Base-by-base conservation (phyloP, 1,284 basidiomycete genomes). In the Lignosus rhinocerotis region DNA sequence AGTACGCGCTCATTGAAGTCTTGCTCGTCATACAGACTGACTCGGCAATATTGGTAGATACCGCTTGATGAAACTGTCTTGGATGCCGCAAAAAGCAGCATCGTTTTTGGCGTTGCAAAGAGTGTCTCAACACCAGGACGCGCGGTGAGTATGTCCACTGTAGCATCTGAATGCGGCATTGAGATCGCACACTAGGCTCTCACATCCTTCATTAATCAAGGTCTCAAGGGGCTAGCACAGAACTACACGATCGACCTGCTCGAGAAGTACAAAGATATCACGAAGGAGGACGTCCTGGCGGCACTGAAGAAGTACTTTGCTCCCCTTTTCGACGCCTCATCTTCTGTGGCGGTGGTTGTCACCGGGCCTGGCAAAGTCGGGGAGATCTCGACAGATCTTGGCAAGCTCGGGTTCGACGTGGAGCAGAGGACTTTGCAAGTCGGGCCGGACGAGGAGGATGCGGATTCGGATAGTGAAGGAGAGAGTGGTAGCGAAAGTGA, bases 1-100 rank as follows among this genome's bases (percentile, higher is more conserved):
- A 9, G 94, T 95, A 72, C 44, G 90, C 80, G 25, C n/a, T 31
- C 3, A 49, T 16, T 9, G 10, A 38, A 9, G 32, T 8, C 1
- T 7, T 19, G 7, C n/a, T 12, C 4, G 25, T 19, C 11, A 33
- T 10, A 17, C 21, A 32, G 33, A 12, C 43, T 53, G 39, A 55
- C 17, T 25, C 54, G 52, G 2, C 14, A 14, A 25, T 9, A 21
- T 47, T 6, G 11, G 12, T 65, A 97, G 94, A 85, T 94, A 66
- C 81, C 84, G 48, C 78, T 99, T 11, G 92, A 95, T 54, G 82
- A 87, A 57, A 90, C 93, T 5, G 87, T 88, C 9, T 76, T 99
- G 17, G 96, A 98, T 67, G 91, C 93, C 1, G 94, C 96, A 4
- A 96, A 97, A 77, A 93, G 92, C 58, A 92, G 87, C 53, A 87